Conservation (phyloP, 495 filamentous ascomycete species). For the Glutinoglossum americanum region DNA sequence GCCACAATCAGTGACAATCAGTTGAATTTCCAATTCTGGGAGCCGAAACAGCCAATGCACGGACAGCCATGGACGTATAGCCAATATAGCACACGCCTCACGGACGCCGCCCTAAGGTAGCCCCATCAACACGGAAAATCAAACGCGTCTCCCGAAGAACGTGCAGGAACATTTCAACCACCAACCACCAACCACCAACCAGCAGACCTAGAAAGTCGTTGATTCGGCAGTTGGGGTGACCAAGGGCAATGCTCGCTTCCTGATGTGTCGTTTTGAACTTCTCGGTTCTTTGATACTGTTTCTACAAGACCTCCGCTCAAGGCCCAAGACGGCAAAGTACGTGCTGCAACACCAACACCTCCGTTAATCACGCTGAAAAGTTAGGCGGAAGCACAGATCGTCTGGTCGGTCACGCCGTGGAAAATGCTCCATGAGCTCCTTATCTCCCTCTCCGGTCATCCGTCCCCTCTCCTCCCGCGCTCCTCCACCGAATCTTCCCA, state of each 20-base stretch:
- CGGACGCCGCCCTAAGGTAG: too few relatives aligned
- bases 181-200: neutral
- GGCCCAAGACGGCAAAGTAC: constrained; percentile 7
- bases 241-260: neutral
- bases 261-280: constrained; percentile 27
- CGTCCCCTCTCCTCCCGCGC: constrained; percentile 48
- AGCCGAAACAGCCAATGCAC: too few relatives aligned
- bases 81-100: too few relatives aligned
- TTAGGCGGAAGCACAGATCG: neutral
- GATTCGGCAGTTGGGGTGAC: neutral
- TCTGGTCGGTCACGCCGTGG: neutral
- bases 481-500: constrained; percentile 17
- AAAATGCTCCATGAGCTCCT: constrained; percentile 94
- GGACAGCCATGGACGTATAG: too few relatives aligned
- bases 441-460: constrained; percentile 80
- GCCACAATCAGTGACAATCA: neutral
- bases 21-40: neutral
- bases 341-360: neutral
- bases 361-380: neutral
- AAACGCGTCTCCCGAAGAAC: too few relatives aligned
- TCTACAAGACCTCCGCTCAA: constrained; percentile 20
- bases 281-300: constrained; percentile 26
- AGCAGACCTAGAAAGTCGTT: neutral
- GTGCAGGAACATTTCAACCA: neutral
- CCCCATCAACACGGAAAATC: too few relatives aligned